Conservation (phyloP, 768 basidiomycete species). For the Pleurotus djamor region DNA sequence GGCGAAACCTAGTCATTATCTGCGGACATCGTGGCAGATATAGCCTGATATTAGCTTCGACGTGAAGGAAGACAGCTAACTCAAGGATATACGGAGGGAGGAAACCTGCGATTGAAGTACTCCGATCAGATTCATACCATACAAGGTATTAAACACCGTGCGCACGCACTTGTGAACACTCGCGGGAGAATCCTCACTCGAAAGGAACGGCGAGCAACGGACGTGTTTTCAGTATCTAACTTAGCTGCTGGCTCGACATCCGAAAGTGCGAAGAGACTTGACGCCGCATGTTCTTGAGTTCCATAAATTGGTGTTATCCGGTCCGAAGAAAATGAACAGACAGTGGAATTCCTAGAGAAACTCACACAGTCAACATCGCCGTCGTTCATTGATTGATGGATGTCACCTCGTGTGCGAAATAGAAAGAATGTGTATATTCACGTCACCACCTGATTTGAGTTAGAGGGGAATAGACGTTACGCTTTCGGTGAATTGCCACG, state of each 20-base stretch:
- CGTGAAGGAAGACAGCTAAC: neutral
- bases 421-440: neutral
- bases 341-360: neutral
- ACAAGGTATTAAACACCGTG: too few relatives aligned
- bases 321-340: neutral
- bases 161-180: neutral
- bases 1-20: too few relatives aligned
- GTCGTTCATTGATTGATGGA: neutral
- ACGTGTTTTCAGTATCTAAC: too few relatives aligned
- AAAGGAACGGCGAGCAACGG: too few relatives aligned
- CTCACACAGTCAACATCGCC: neutral
- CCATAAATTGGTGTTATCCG: neutral
- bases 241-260: too few relatives aligned
- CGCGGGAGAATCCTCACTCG: neutral
- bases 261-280: too few relatives aligned
- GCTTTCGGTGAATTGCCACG: neutral
- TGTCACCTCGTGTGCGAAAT: neutral
- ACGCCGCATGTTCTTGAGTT: too few relatives aligned
- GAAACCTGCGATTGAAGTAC: neutral
- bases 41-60: neutral
- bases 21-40: neutral
- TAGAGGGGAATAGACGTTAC: neutral
- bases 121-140: too few relatives aligned
- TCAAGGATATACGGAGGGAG: neutral
- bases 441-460: constrained; percentile 5